Base-by-base conservation (phyloP, 2,329 filamentous ascomycete genomes). In the Truncatella angustata region DNA sequence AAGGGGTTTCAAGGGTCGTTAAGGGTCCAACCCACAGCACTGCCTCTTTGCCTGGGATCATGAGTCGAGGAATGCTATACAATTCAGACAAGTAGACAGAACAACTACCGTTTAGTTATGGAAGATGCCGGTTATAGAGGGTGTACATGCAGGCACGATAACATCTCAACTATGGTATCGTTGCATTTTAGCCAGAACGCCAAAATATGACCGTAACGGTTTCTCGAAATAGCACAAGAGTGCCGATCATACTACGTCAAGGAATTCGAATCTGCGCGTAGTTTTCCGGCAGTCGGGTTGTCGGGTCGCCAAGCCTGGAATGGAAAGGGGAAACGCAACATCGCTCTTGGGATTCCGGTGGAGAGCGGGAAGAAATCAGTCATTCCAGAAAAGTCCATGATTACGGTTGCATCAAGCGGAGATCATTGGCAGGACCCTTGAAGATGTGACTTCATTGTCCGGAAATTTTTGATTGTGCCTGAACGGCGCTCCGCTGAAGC, bases 391-490 rank as follows among this genome's bases (percentile, higher is more conserved):
- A 23, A 16, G 16, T n/a, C 11, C 10, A 26, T 21, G 23, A 23
- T 28, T 18, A 44, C 20, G 23, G 40, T 44, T 9, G 20, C 21
- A 44, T 7, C 28, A 23, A 23, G 28, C 40, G n/a, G n/a, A n/a
- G n/a, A n/a, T 23, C 40, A 26, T 44, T 10, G 12, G 21, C 14
- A 44, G 28, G 24, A 44, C 40, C 40, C 40, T 44, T 21, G 24
- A 10, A 23, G 28, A 24, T 23, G 21, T 24, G 24, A 44, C 40
- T 21, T 44, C 40, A 44, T 44, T 16, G 20, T 44, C 24, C 40
- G 40, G 40, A 44, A 24, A 44, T 26, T 44, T 44, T 44, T 10
- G 24, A 20, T 23, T 26, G 40, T 44, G 24, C 40, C 40, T 44
- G 21, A 23, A 14, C 40, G 40, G 24, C 24, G 40, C 24, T 44